Evolutionary conservation across 371 early-diverging fungal genomes (phyloP), one percentile per base, ranked within the genome.

Genomic region (Apophysomyces trapeziformis): DNA sequence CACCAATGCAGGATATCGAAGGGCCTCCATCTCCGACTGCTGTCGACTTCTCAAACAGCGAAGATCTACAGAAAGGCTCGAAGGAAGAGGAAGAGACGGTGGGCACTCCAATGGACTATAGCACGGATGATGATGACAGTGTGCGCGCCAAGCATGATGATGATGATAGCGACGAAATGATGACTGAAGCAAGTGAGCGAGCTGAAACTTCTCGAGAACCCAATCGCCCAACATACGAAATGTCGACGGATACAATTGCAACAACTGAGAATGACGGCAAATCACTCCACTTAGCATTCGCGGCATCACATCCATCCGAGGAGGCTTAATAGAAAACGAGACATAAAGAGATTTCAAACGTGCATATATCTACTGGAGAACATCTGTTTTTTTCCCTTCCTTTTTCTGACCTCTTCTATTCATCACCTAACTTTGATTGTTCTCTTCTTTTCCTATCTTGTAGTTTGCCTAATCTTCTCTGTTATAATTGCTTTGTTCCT

Each of bases 81-180:
- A 16, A 63, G 7, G 61, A 64, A 12, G 63, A 71, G 16, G 65
- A 67, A 36, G 69, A 65, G 32, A 45, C 66, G 8, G 65, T 63
- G 4, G 70, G 70, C 6, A 70, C 71, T n/a, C 71, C 71, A 5
- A 71, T 71, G 71, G 71, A 71, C 57, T 71, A 61, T 38, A 67
- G 46, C 35, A 61, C 44, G 16, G 71, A 71, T 21, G 61, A 56
- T 12, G 65, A 62, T 47, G 59, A 69, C 12, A 57, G 36, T 14
- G 16, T 58, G 5, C 38, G 12, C 11, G 47, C 36, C 5, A 57
- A 60, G 32, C 63, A 63, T 26, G 67, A 67, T 12, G 60, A 63
- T 16, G 71, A 71, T 16, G 71, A 71, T 43, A 68, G 63, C 14
- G 71, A 71, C 32, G 71, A 59, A 39, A 67, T 63, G 32, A 71